These are phyloP conservation scores for Aspergillus carbonarius DNA, from an alignment of 2,329 filamentous ascomycete genomes.

Conservation along the genomic window DNA sequence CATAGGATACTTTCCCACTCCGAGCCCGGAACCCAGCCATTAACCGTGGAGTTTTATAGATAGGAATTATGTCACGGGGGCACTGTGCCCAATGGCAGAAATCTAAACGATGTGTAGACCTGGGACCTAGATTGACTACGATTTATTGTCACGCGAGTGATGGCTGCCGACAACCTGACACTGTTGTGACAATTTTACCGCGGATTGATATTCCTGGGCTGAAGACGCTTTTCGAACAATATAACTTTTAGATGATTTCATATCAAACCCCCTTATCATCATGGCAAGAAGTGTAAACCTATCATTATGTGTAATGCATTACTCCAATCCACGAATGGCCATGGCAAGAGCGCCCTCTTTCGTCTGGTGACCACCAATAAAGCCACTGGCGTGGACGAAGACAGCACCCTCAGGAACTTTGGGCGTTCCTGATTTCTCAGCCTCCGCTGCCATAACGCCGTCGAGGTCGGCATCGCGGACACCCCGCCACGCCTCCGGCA, in stretches of 20 bases:
- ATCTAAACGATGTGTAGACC: no score
- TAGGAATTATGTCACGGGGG: no score
- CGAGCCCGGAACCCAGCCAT: no score
- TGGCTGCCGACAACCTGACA: no score
- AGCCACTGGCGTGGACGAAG: conserved; percentile 91
- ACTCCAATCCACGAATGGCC: conserved; percentile 55
- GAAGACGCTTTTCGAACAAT: background rate
- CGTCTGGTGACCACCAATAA: conserved; percentile 93
- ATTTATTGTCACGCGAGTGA: no score
- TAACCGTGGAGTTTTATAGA: no score
- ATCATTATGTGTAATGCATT: background rate
- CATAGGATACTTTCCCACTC: no score
- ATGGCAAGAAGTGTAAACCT: background rate
- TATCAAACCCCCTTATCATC: background rate
- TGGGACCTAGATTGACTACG: no score
- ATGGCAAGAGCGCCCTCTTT: conserved; percentile 85
- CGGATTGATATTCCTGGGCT: no score
- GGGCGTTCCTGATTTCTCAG: conserved; percentile 38
- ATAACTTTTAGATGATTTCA: background rate
- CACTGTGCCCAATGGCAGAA: no score
- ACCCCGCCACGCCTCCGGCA: conserved; percentile 90
- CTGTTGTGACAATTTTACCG: no score
- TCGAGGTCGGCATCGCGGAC: conserved; percentile 84
- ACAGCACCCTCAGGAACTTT: conserved; percentile 61
- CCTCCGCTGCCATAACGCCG: conserved; percentile 47